Evolutionary conservation across 768 basidiomycete genomes (phyloP).

Genomic region (Mycena haematopus): DNA sequence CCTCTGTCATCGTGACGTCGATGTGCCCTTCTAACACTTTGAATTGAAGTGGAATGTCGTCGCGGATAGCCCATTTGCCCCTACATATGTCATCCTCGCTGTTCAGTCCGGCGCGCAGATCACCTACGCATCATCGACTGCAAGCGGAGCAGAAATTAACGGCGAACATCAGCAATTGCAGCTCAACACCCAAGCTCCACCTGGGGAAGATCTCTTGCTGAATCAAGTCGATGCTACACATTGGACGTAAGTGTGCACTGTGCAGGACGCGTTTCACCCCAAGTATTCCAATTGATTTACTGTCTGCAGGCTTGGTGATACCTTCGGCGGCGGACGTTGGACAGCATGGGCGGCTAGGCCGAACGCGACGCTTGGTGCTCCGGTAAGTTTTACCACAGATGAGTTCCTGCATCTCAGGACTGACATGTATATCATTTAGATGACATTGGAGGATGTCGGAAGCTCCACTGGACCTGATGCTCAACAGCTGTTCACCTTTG

Average conservation of each 20-base stretch:
- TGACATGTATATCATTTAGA: background rate
- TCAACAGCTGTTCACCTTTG: no score
- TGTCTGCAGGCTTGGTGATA: slow-evolving; percentile 1
- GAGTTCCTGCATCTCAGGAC: slow-evolving; percentile 1
- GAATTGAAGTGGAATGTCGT: background rate
- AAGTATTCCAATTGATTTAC: background rate
- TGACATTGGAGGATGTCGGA: no score
- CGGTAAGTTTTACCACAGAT: slow-evolving; percentile 2
- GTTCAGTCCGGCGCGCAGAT: background rate
- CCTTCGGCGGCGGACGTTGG: background rate
- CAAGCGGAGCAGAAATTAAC: background rate
- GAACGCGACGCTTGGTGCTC: background rate
- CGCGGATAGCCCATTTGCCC: background rate
- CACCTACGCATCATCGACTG: background rate
- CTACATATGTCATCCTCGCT: background rate
- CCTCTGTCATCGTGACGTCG: background rate
- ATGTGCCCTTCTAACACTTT: background rate
- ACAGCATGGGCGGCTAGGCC: slow-evolving; percentile 1
- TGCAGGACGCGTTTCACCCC: background rate
- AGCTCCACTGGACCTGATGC: no score
- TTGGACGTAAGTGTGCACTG: slow-evolving; percentile 6
- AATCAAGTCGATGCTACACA: background rate
- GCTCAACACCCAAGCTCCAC: background rate
- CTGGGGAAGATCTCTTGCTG: background rate
- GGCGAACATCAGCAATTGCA: slow-evolving; percentile 1